Evolutionary conservation across 2,329 filamentous ascomycete genomes (phyloP).

Genomic region (Cercospora sp.): DNA sequence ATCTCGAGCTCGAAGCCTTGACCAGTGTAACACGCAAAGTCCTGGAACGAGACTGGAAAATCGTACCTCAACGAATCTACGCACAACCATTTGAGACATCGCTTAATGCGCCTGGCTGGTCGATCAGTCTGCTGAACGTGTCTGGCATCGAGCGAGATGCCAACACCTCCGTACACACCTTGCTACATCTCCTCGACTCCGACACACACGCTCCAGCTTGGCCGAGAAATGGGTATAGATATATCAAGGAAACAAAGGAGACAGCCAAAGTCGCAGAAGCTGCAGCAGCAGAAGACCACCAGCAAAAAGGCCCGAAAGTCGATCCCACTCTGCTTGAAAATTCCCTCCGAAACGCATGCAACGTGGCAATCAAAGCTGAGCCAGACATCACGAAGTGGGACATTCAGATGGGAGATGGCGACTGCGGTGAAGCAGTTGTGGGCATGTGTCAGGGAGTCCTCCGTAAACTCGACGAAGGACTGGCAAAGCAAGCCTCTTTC

Average conservation of each 20-base stretch:
- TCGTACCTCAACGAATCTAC: slow-evolving; percentile 51
- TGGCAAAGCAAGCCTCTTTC: slow-evolving; percentile 34
- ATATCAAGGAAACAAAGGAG: slow-evolving; percentile 25
- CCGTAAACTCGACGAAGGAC: slow-evolving; percentile 35
- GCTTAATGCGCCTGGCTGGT: slow-evolving; percentile 59
- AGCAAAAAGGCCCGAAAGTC: slow-evolving; percentile 32
- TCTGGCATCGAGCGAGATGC: slow-evolving; percentile 48
- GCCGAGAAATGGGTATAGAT: slow-evolving; percentile 51
- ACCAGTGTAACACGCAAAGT: slow-evolving; percentile 45
- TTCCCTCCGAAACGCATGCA: slow-evolving; percentile 46
- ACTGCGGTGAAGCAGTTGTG: slow-evolving; percentile 61
- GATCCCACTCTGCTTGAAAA: slow-evolving; percentile 39
- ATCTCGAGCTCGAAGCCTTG: slow-evolving; percentile 52
- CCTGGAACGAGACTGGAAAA: slow-evolving; percentile 51
- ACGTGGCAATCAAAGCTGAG: slow-evolving; percentile 57
- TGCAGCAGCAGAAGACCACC: slow-evolving; percentile 43
- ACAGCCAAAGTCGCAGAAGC: slow-evolving; percentile 30
- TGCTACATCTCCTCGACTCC: slow-evolving; percentile 52
- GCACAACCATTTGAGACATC: slow-evolving; percentile 55
- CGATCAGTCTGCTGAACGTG: slow-evolving; percentile 57
- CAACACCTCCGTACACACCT: slow-evolving; percentile 42
- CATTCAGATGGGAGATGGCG: slow-evolving; percentile 64
- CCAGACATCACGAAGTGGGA: slow-evolving; percentile 65
- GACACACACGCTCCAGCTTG: slow-evolving; percentile 55
- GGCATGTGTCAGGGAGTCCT: slow-evolving; percentile 41